Evolutionary conservation across 169 alveolate genomes (phyloP).

Genomic region (Theileria parva): DNA sequence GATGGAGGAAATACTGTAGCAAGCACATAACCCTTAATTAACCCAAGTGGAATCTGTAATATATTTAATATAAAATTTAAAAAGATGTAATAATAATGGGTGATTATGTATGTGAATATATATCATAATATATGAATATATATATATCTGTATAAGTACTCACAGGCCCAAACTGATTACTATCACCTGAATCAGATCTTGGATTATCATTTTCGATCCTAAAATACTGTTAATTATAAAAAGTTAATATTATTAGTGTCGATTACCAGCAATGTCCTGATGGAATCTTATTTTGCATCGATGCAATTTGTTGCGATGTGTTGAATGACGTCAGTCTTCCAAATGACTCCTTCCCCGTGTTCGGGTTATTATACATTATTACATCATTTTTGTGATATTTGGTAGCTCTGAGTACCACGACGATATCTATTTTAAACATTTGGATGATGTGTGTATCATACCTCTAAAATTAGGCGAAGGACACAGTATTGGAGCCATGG

Average conservation of each 20-base stretch:
- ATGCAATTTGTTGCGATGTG: constrained; percentile 10
- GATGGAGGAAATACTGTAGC: constrained; percentile 55
- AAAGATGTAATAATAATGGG: not conserved
- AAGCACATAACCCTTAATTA: constrained; percentile 59
- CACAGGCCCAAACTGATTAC: constrained; percentile 60
- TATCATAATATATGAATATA: no score
- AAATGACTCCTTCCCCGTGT: constrained; percentile 41
- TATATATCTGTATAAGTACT: not conserved
- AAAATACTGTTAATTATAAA: not conserved
- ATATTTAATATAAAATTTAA: not conserved
- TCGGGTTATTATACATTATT: constrained; percentile 54
- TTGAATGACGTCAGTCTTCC: constrained; percentile 49
- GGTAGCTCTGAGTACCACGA: constrained; percentile 44
- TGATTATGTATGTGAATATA: not conserved
- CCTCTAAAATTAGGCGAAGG: constrained; percentile 24
- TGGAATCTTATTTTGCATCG: constrained; percentile 19
- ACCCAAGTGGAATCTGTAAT: constrained; percentile 59
- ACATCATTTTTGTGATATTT: constrained; percentile 54
- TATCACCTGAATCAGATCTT: constrained; percentile 53
- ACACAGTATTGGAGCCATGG: constrained; percentile 49
- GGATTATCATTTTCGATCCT: constrained; percentile 66
- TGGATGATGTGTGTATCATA: not conserved
- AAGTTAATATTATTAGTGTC: not conserved
- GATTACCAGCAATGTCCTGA: constrained; percentile 68
- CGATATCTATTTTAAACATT: constrained; percentile 36